These are phyloP conservation scores for Beauveria varroae DNA, from an alignment of 2,329 filamentous ascomycete genomes.

Conservation along the genomic window DNA sequence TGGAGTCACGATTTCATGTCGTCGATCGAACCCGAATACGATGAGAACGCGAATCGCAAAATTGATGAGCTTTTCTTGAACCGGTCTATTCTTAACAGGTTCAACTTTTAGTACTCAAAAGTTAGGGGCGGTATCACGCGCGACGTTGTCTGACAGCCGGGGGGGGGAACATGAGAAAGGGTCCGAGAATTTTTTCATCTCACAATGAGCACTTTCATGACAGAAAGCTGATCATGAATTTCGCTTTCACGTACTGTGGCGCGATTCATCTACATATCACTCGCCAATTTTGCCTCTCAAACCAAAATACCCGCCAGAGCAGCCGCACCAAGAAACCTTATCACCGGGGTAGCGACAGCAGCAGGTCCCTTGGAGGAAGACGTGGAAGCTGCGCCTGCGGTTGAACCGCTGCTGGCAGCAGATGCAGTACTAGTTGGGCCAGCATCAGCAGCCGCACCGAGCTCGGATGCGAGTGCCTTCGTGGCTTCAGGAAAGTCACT, in stretches of 20 bases:
- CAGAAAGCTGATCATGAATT: no score
- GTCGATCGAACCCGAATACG: no score
- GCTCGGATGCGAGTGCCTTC: constrained; percentile 9
- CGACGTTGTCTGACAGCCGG: no score
- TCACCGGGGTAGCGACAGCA: constrained; percentile 4
- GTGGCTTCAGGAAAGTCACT: constrained; percentile 3
- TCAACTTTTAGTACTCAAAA: no score
- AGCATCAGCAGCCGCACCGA: not conserved
- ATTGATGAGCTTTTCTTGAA: no score
- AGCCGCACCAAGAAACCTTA: constrained; percentile 7
- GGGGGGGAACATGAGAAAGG: no score
- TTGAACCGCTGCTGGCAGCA: not conserved
- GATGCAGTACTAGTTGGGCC: not conserved
- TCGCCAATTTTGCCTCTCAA: not conserved
- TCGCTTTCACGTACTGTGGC: no score
- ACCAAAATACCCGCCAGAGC: constrained; percentile 4
- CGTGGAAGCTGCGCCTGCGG: constrained; percentile 2
- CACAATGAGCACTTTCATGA: not conserved
- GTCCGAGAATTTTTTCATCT: no score
- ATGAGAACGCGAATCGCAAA: no score
- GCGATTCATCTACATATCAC: not conserved
- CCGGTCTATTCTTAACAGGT: no score
- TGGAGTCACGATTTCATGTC: not conserved
- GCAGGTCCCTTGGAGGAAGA: constrained; percentile 6
- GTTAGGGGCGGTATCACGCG: no score